A percentile compares a stretch with the other conserved stretches of the same genome.
Evolutionary conservation across 2,329 filamentous ascomycete genomes (phyloP).

Genomic region (Gaeumannomyces tritici): DNA sequence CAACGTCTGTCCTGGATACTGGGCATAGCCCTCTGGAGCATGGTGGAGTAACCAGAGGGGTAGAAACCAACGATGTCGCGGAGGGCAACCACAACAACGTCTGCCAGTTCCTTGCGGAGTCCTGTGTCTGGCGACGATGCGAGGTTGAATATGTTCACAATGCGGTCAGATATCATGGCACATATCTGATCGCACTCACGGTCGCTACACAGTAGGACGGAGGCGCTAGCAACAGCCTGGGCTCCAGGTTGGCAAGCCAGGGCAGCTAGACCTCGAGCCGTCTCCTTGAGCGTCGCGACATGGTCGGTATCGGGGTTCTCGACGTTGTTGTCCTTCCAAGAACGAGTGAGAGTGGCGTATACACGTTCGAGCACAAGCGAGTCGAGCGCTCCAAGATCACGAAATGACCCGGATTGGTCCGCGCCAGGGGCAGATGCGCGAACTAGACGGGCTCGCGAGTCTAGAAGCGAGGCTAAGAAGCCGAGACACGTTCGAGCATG

Average conservation of each 20-base stretch:
- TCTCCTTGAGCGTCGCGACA: slow-evolving; percentile 30
- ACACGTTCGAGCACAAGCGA: slow-evolving; percentile 31
- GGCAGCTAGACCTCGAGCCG: slow-evolving; percentile 34
- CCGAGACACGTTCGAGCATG: slow-evolving; percentile 43
- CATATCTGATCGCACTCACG: slow-evolving; percentile 2
- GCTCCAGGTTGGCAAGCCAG: slow-evolving; percentile 29
- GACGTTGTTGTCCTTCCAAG: slow-evolving; percentile 22
- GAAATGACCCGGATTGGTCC: slow-evolving; percentile 16
- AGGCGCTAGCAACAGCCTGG: not conserved
- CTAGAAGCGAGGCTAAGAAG: slow-evolving; percentile 40
- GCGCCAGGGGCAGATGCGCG: slow-evolving; percentile 10
- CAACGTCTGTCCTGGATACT: slow-evolving; percentile 14
- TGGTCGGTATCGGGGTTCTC: slow-evolving; percentile 23
- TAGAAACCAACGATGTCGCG: slow-evolving; percentile 27
- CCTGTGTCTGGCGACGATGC: not conserved
- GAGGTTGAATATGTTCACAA: slow-evolving; percentile 3
- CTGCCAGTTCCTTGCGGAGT: slow-evolving; percentile 13
- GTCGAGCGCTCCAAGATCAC: slow-evolving; percentile 27
- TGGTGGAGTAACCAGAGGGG: slow-evolving; percentile 21
- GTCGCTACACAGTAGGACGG: not conserved
- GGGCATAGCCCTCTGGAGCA: slow-evolving; percentile 17
- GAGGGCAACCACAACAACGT: slow-evolving; percentile 30
- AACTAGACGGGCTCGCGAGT: slow-evolving; percentile 31
- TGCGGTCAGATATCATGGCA: not conserved
- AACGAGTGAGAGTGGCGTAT: slow-evolving; percentile 29